These are phyloP conservation scores for Kernera saxatilis DNA, from an alignment of 345 rosid genomes.

Conservation along the genomic window DNA sequence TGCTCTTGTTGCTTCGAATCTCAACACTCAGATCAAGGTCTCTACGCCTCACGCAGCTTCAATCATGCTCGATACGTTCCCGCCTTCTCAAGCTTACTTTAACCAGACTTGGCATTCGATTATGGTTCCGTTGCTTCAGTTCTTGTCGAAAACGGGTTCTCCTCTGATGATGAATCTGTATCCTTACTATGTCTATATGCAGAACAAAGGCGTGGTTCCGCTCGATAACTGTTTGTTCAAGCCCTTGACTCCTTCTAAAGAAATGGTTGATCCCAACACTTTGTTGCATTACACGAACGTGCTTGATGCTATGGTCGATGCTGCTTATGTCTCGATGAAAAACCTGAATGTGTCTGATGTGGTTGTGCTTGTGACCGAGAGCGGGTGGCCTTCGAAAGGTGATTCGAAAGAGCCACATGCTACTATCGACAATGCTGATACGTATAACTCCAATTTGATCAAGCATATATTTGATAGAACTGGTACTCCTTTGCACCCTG, in stretches of 20 bases:
- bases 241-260: conserved; percentile 85
- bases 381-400: conserved; percentile 89
- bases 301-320: conserved; percentile 92
- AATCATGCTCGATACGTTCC: conserved; percentile 67
- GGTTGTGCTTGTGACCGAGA: conserved; percentile 72
- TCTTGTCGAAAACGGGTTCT: conserved; percentile 71
- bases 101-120: conserved; percentile 76
- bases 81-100: conserved; percentile 93
- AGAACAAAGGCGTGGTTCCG: conserved; percentile 94
- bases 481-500: conserved; percentile 90
- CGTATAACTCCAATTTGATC: conserved; percentile 83
- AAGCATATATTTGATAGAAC: conserved; percentile 73
- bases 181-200: conserved; percentile 94
- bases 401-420: conserved; percentile 88
- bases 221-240: conserved; percentile 79
- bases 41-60: conserved; percentile 96
- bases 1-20: conserved; percentile 89
- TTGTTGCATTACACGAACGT: conserved; percentile 91
- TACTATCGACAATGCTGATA: conserved; percentile 73
- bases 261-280: conserved; percentile 98
- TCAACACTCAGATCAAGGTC: conserved; percentile 74
- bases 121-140: conserved; percentile 69
- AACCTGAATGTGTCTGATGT: conserved; percentile 78
- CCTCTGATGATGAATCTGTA: conserved; percentile 97
- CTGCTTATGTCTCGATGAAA: conserved; percentile 89